Conservation (phyloP, 306 rosid genomes). For the Castanea mollissima region DNA sequence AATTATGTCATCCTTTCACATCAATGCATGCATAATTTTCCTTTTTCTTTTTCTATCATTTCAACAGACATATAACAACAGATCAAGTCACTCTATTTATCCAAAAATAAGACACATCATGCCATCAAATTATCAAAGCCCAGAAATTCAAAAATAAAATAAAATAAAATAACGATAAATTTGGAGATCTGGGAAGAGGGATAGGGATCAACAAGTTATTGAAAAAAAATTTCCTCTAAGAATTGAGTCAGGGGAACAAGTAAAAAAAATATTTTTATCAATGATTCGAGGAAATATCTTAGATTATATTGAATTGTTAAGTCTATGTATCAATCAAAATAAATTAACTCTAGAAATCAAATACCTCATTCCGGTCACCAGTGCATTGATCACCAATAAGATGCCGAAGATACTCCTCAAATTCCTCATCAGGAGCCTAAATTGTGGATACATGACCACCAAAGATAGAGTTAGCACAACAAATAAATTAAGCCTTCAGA, state of each 20-base stretch:
- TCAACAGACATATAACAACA: background rate
- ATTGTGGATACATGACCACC: conserved; percentile 19
- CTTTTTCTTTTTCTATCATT: background rate
- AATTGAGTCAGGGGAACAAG: background rate
- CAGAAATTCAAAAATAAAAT: no score
- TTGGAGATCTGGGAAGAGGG: background rate
- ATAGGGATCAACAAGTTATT: background rate
- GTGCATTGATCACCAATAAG: conserved; percentile 74
- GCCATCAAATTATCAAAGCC: background rate
- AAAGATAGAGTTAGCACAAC: conserved; percentile 11
- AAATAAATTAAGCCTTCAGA: conserved; percentile 14
- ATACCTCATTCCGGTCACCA: conserved; percentile 85
- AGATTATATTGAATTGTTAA: background rate
- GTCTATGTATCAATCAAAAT: background rate
- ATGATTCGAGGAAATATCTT: background rate
- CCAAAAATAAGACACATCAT: background rate
- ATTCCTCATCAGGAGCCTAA: conserved; percentile 99
- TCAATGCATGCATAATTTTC: background rate
- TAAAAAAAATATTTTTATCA: background rate
- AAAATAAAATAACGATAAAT: no score
- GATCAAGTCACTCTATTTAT: background rate
- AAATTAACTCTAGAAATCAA: background rate
- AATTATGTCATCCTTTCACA: background rate
- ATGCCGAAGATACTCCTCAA: conserved; percentile 88
- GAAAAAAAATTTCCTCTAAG: background rate